These are phyloP conservation scores for Entomortierella lignicola DNA, from an alignment of 192 early-diverging fungal species.

Conservation along the genomic window DNA sequence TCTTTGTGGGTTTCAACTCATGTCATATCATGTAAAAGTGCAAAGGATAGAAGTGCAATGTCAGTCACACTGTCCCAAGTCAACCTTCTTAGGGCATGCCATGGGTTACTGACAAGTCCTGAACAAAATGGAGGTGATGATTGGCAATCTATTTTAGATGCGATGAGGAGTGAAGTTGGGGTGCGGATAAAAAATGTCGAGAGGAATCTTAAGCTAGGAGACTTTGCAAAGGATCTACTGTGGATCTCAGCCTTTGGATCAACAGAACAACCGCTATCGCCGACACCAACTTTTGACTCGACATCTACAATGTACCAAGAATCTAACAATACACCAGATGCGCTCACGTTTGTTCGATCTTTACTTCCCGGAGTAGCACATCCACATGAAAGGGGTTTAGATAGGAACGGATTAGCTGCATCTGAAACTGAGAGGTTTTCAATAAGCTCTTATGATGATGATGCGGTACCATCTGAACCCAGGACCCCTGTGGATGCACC, in stretches of 20 bases:
- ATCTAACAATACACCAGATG: constrained; percentile 8
- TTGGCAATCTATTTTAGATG: constrained; percentile 42
- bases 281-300: constrained; percentile 1
- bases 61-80: constrained; percentile 41
- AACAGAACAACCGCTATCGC: not conserved
- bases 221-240: constrained; percentile 39
- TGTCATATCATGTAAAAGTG: constrained; percentile 44
- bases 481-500: not conserved
- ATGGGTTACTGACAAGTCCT: constrained; percentile 17
- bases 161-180: constrained; percentile 45
- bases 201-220: constrained; percentile 42
- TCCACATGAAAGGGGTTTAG: not conserved
- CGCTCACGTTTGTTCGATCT: constrained; percentile 25
- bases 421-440: not conserved
- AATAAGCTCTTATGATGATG: not conserved
- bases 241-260: constrained; percentile 45
- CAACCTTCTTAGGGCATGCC: constrained; percentile 31
- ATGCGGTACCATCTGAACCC: constrained; percentile 12
- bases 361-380: constrained; percentile 5
- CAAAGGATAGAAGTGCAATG: constrained; percentile 47
- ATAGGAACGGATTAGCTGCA: not conserved
- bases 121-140: constrained; percentile 29
- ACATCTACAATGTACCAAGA: not conserved
- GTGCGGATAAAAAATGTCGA: constrained; percentile 51
- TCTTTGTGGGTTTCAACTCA: constrained; percentile 42